Percentiles rank a stretch among this genome's conserved stretches.
phyloP scores from a whole-genome alignment of 2,329 filamentous ascomycete species.

The Onygena corvina region DNA sequence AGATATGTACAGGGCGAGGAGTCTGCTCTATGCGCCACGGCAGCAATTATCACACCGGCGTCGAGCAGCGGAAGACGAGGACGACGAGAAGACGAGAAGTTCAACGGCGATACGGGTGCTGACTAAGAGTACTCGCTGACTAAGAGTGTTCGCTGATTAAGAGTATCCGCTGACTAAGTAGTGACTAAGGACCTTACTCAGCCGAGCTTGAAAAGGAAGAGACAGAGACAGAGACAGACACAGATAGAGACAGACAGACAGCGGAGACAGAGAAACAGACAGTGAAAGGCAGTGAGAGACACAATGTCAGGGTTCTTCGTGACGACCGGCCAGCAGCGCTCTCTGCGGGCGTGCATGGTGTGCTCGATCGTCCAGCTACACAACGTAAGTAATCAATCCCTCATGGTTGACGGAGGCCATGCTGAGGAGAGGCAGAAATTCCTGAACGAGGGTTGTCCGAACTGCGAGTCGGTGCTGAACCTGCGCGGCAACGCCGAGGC shows the following conservation, averaged over 20 bases:
- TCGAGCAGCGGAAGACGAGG: background rate
- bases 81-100: background rate
- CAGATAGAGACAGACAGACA: background rate
- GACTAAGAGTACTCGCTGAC: too few relatives aligned
- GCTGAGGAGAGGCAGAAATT: too few relatives aligned
- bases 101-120: background rate
- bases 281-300: background rate
- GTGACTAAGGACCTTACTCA: background rate
- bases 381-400: conserved; percentile 41
- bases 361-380: conserved; percentile 87
- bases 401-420: too few relatives aligned
- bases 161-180: too few relatives aligned
- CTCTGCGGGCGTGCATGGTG: conserved; percentile 94
- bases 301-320: conserved; percentile 40
- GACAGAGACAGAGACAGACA: background rate
- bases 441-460: conserved; percentile 76
- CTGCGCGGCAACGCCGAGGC: conserved; percentile 66
- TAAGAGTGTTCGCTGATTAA: too few relatives aligned
- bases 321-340: conserved; percentile 62
- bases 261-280: background rate
- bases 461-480: conserved; percentile 87
- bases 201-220: background rate
- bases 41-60: background rate
- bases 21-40: background rate
- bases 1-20: background rate